Evolutionary conservation across 1,284 basidiomycete genomes (phyloP).

Genomic region (Fomitopsis schrenkii): DNA sequence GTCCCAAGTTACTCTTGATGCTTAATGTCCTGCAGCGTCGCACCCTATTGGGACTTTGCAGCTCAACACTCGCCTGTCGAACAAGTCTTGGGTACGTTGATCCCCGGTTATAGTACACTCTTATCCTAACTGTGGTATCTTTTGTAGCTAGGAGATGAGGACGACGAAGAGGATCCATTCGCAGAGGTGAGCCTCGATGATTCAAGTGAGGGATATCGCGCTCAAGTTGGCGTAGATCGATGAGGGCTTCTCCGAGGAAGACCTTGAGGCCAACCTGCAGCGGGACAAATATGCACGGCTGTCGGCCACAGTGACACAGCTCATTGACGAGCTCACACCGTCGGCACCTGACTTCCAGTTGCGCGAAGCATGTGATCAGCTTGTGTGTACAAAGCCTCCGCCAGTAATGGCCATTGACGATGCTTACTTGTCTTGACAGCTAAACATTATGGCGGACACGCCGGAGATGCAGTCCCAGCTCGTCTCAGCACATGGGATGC

Average conservation of each 20-base stretch:
- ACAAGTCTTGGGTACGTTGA: slow-evolving; percentile 77
- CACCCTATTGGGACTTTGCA: slow-evolving; percentile 69
- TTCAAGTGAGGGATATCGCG: not conserved
- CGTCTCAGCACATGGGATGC: slow-evolving; percentile 89
- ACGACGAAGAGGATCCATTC: slow-evolving; percentile 92
- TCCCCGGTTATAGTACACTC: not conserved
- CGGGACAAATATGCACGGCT: slow-evolving; percentile 89
- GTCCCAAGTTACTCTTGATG: slow-evolving; percentile 1
- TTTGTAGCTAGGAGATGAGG: slow-evolving; percentile 68
- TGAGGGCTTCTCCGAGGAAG: slow-evolving; percentile 85
- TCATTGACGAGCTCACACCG: slow-evolving; percentile 85
- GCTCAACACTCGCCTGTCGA: slow-evolving; percentile 80
- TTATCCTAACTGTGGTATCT: not conserved
- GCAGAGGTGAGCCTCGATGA: slow-evolving; percentile 60
- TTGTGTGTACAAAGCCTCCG: slow-evolving; percentile 37
- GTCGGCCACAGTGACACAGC: slow-evolving; percentile 73
- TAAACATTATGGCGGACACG: slow-evolving; percentile 74
- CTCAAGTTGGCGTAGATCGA: slow-evolving; percentile 58
- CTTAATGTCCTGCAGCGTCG: slow-evolving; percentile 35
- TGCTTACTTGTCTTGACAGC: slow-evolving; percentile 36
- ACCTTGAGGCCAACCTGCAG: slow-evolving; percentile 84
- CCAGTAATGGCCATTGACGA: not conserved
- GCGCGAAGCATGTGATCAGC: slow-evolving; percentile 80
- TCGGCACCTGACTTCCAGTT: slow-evolving; percentile 78
- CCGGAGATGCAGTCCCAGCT: slow-evolving; percentile 91